A percentile compares a stretch with the other conserved stretches of the same genome.
These are phyloP conservation scores for Colletotrichum aenigma DNA, from an alignment of 2,329 filamentous ascomycete species.

Conservation along the genomic window DNA sequence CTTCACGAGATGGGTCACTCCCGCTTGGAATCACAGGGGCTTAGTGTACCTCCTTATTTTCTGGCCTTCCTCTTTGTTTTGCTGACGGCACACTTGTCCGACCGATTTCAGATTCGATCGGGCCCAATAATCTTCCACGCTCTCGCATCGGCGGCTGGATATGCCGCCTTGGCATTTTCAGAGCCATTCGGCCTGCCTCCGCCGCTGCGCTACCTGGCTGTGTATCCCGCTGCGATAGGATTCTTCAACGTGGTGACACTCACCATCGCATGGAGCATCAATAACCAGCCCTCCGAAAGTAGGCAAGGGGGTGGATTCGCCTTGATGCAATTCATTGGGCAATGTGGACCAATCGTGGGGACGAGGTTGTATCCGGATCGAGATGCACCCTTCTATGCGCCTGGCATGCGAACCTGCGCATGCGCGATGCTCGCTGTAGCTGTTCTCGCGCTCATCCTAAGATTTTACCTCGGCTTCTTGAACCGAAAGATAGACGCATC, in stretches of 20 bases:
- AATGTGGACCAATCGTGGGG: conserved; percentile 77
- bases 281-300: conserved; percentile 76
- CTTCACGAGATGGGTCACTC: conserved; percentile 78
- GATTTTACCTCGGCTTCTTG: conserved; percentile 54
- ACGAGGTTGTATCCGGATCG: conserved; percentile 66
- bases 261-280: conserved; percentile 87
- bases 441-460: conserved; percentile 55
- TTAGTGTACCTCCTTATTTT: conserved; percentile 83
- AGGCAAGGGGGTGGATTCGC: conserved; percentile 79
- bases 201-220: conserved; percentile 69
- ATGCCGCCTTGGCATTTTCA: conserved; percentile 64
- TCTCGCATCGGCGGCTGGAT: conserved; percentile 66
- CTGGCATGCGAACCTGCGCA: conserved; percentile 67
- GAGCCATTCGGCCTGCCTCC: conserved; percentile 47
- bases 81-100: conserved; percentile 73
- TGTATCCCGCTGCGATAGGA: conserved; percentile 79
- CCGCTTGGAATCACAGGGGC: conserved; percentile 71
- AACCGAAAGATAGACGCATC: conserved; percentile 51
- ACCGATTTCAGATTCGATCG: conserved; percentile 66
- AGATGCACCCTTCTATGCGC: conserved; percentile 66
- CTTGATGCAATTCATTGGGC: conserved; percentile 80
- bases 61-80: conserved; percentile 75
- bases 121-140: conserved; percentile 73
- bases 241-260: conserved; percentile 87
- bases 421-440: conserved; percentile 67